Evolutionary conservation across 2,329 filamentous ascomycete genomes (phyloP).

Genomic region (Berkeleyomyces rouxiae): DNA sequence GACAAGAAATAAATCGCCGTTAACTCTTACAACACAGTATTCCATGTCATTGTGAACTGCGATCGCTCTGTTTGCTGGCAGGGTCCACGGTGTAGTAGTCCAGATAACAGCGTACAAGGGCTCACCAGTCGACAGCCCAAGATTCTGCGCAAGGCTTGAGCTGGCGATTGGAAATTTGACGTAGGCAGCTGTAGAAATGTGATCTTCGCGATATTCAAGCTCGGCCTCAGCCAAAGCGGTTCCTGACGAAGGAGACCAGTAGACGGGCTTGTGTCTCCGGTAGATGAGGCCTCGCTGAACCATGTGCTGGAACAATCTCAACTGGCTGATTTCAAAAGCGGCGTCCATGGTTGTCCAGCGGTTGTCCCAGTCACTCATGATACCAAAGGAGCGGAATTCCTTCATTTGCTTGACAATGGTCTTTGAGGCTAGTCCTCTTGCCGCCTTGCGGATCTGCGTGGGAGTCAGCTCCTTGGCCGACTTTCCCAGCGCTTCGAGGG

Average conservation of each 20-base stretch:
- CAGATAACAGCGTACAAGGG: slow-evolving; percentile 72
- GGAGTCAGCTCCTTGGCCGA: slow-evolving; percentile 26
- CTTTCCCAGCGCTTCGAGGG: slow-evolving; percentile 39
- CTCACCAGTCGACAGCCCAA: slow-evolving; percentile 20
- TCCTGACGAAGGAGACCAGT: slow-evolving; percentile 66
- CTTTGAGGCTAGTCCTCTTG: slow-evolving; percentile 46
- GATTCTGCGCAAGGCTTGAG: slow-evolving; percentile 14
- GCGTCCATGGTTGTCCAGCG: slow-evolving; percentile 67
- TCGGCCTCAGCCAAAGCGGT: slow-evolving; percentile 74
- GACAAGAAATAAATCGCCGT: slow-evolving; percentile 47
- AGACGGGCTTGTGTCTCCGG: slow-evolving; percentile 64
- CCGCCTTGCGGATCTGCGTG: slow-evolving; percentile 45
- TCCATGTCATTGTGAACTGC: slow-evolving; percentile 59
- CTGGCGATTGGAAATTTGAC: slow-evolving; percentile 57
- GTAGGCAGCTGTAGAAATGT: slow-evolving; percentile 57
- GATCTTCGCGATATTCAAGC: slow-evolving; percentile 64
- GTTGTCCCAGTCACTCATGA: slow-evolving; percentile 68
- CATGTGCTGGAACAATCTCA: slow-evolving; percentile 61
- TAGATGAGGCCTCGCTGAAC: slow-evolving; percentile 59
- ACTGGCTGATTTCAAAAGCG: slow-evolving; percentile 56
- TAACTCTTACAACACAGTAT: slow-evolving; percentile 51
- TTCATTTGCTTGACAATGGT: slow-evolving; percentile 59
- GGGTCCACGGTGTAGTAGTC: slow-evolving; percentile 96
- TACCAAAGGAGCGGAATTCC: slow-evolving; percentile 53
- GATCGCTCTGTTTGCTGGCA: slow-evolving; percentile 83